Evolutionary conservation across 1,139 yeast genomes (phyloP), one percentile per base, ranked within the genome.

Genomic region (Debaryomyces udenii): DNA sequence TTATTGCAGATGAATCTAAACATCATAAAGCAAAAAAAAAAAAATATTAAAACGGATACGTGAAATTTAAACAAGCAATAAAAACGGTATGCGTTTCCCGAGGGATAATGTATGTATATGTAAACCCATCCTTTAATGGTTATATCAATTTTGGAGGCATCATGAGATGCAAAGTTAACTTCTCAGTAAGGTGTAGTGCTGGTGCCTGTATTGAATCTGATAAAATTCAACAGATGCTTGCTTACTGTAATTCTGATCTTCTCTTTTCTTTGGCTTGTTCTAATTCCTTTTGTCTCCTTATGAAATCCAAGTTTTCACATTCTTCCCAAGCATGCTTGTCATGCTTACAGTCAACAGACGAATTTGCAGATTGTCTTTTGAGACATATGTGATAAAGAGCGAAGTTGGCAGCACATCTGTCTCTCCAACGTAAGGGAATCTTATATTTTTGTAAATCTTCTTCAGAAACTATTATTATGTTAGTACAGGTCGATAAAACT

Each of bases 301-400:
- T 78, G 70, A 84, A 87, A 61, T 87, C 96, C 64, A 83, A 68
- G 65, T 85, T 86, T 64, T 87, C 87, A 65, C 96, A 87, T 58
- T 86, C 87, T 66, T 87, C 96, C 76, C 91, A 88, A 33, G 81
- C 79, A 54, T 87, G 95, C 63, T 90, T 81, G 66, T 85, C 90
- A 51, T 83, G 86, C 48, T 78, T 76, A 66, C 96, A 88, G 57
- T 80, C 82, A 40, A 72, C 73, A 7, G 72, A 62, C 3, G 70
- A 61, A 55, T 71, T 70, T 44, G 77, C 77, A 14, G 70, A 60
- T 53, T 72, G 77, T 62, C 78, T 70, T 36, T 68, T 66, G 41
- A 73, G 70, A 59, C 78, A 73, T 13, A 74, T 69, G 49, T 70
- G 73, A 53, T 68, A 70, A 48, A 73, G 73, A 15, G 95, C 86